These are phyloP conservation scores for Solanum ossicruentum DNA, from an alignment of 257 asterid genomes.

Conservation along the genomic window DNA sequence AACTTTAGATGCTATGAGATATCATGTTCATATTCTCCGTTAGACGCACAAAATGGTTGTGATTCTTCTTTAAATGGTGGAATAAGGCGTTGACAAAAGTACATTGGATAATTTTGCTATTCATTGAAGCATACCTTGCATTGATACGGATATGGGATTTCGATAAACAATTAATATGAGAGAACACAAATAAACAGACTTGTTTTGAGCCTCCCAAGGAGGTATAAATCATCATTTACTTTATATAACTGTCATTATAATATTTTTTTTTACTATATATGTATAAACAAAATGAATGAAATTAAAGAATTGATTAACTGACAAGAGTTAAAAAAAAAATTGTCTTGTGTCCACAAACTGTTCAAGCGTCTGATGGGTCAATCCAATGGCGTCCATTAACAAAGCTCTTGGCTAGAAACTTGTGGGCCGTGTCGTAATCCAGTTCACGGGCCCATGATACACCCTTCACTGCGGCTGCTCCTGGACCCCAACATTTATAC, in stretches of 20 bases:
- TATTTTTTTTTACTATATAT: not conserved
- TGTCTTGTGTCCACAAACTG: not conserved
- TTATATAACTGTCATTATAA: not conserved
- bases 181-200: too few species aligned
- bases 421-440: slow-evolving; percentile 29
- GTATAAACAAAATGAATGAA: not conserved
- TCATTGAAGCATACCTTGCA: not conserved
- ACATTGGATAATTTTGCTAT: not conserved
- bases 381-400: slow-evolving; percentile 95
- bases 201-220: too few species aligned
- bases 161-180: not conserved
- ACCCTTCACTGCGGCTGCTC: slow-evolving; percentile 45
- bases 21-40: not conserved
- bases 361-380: slow-evolving; percentile 45
- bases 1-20: not conserved
- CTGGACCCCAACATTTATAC: slow-evolving; percentile 32
- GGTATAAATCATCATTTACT: too few species aligned
- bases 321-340: not conserved
- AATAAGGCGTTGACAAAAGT: not conserved
- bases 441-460: slow-evolving; percentile 43
- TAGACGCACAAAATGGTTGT: not conserved
- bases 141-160: not conserved
- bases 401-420: slow-evolving; percentile 59
- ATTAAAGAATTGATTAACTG: not conserved
- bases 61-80: not conserved